phyloP scores from a whole-genome alignment of 768 basidiomycete species.

The Pleurotus tuoliensis region DNA sequence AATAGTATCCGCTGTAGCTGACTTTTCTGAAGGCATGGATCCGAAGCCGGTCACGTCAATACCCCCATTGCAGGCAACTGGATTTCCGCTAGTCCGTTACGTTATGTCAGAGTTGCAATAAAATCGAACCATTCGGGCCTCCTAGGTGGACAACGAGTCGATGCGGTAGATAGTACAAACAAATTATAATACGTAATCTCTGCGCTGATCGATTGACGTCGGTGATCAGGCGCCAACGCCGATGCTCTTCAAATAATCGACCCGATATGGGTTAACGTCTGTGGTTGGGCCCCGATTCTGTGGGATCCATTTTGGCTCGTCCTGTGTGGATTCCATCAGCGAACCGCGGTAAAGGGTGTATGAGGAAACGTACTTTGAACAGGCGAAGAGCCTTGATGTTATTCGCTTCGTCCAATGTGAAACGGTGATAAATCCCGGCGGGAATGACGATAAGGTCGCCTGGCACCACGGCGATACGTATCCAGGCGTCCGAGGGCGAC shows the following conservation, averaged over 20 bases:
- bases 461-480: constrained; percentile 68
- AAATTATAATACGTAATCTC: no score
- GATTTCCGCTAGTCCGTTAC: no score
- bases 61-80: no score
- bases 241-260: constrained; percentile 55
- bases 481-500: constrained; percentile 68
- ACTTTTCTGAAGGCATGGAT: no score
- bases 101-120: no score
- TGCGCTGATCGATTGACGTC: no score
- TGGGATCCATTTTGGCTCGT: constrained; percentile 89
- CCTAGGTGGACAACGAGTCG: no score
- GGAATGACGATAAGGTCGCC: constrained; percentile 89
- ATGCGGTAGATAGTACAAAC: no score
- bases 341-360: not conserved
- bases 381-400: constrained; percentile 74
- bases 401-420: constrained; percentile 79
- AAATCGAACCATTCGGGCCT: no score
- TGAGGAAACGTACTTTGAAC: constrained; percentile 66
- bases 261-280: constrained; percentile 60
- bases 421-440: constrained; percentile 91
- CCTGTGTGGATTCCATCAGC: constrained; percentile 37
- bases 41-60: no score
- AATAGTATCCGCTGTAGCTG: no score
- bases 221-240: constrained; percentile 32
- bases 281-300: constrained; percentile 60